Percentiles rank a stretch among this genome's conserved stretches.
These are phyloP conservation scores for Nicotiana tomentosiformis DNA, from an alignment of 257 asterid genomes.

Conservation along the genomic window DNA sequence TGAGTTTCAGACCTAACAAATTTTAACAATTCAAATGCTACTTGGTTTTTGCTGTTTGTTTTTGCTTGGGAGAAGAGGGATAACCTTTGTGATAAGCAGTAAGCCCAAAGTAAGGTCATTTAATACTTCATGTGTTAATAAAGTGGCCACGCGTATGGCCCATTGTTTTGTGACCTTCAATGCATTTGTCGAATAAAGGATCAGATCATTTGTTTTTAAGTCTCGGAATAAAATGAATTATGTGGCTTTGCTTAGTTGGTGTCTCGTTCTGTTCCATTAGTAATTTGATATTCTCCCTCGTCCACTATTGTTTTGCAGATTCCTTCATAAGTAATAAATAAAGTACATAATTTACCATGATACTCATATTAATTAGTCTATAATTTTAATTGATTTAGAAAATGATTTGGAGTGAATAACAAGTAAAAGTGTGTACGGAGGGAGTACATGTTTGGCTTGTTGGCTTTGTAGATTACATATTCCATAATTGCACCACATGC, in stretches of 20 bases:
- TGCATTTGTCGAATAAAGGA: not conserved
- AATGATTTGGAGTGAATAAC: no score
- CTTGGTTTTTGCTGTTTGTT: not conserved
- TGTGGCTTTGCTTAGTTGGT: not conserved
- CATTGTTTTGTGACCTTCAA: not conserved
- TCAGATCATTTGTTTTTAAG: not conserved
- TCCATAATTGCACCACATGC: not conserved
- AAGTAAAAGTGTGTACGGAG: no score
- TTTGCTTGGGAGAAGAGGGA: not conserved
- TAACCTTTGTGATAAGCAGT: not conserved
- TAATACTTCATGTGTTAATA: not conserved
- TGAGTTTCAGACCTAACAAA: not conserved
- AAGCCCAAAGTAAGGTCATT: not conserved
- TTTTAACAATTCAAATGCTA: not conserved
- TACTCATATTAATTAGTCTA: no score
- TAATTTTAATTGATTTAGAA: no score
- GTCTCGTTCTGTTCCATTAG: not conserved
- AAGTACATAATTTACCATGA: no score
- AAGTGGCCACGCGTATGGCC: not conserved
- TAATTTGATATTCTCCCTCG: not conserved
- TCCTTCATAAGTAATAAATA: no score
- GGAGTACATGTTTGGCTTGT: not conserved
- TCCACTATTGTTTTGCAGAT: no score
- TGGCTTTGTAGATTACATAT: not conserved
- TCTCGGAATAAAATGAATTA: not conserved